Conservation (phyloP, 1,284 basidiomycete species). For the Ganoderma resinaceum region DNA sequence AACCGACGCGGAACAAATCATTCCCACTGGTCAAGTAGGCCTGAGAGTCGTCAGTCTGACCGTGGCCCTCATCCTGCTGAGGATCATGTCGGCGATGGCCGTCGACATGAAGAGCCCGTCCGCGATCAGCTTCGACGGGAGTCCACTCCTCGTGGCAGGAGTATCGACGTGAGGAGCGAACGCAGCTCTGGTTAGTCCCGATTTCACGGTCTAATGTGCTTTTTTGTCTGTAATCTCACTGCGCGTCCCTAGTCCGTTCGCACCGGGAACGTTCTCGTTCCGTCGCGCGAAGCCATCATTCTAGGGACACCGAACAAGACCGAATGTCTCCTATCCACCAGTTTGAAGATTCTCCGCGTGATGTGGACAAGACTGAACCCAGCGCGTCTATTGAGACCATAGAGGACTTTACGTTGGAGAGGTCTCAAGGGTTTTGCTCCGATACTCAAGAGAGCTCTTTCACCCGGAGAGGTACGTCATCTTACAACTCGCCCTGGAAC, state of each 20-base stretch:
- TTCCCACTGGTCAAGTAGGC: background rate
- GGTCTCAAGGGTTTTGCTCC: constrained; percentile 5
- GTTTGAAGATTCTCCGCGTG: background rate
- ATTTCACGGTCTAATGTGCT: background rate
- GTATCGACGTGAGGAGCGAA: background rate
- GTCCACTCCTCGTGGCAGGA: background rate
- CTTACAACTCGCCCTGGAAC: background rate
- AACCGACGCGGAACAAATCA: background rate
- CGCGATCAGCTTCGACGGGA: background rate
- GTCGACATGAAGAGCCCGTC: background rate
- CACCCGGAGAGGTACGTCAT: constrained; percentile 14
- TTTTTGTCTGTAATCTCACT: background rate
- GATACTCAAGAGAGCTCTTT: constrained; percentile 15
- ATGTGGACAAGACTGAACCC: background rate
- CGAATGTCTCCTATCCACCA: constrained; percentile 2
- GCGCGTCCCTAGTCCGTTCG: background rate
- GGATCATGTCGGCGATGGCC: background rate
- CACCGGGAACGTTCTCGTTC: background rate
- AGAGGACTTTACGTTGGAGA: constrained; percentile 1
- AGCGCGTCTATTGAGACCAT: constrained; percentile 11
- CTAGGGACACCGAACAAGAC: background rate
- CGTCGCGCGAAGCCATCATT: background rate
- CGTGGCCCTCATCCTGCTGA: background rate
- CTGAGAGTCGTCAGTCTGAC: background rate
- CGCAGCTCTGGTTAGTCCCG: background rate